phyloP scores from a whole-genome alignment of 345 rosid genomes.

The Moricandia arvensis region DNA sequence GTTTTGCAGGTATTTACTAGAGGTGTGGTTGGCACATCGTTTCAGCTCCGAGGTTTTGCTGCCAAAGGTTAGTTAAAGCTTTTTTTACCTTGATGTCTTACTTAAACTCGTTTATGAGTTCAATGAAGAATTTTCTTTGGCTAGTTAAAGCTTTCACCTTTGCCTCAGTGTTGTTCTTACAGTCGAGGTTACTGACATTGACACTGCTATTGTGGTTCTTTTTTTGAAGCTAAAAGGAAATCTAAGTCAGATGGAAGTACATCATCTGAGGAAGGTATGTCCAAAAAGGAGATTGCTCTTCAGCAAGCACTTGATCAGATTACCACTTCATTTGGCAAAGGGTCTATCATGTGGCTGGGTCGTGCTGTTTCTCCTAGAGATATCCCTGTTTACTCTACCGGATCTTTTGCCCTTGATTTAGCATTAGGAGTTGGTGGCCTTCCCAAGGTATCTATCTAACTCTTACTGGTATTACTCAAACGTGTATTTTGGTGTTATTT shows the following conservation, averaged over 20 bases:
- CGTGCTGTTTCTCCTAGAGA: conserved; percentile 59
- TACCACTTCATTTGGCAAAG: conserved; percentile 77
- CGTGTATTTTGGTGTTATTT: too few species aligned
- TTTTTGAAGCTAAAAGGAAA: conserved; percentile 58
- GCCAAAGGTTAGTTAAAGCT: conserved; percentile 55
- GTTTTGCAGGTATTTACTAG: conserved; percentile 47
- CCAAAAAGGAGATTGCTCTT: conserved; percentile 81
- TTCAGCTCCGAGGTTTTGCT: conserved; percentile 53
- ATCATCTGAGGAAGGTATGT: conserved; percentile 64
- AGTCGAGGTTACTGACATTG: neutral
- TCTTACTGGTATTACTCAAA: neutral
- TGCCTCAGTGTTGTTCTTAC: too few species aligned
- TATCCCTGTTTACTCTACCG: conserved; percentile 84
- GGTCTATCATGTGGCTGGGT: conserved; percentile 93
- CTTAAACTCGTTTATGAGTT: neutral
- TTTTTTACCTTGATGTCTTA: neutral
- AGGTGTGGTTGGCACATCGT: conserved; percentile 47
- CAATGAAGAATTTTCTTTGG: neutral
- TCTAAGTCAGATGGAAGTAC: conserved; percentile 74
- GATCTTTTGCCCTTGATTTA: conserved; percentile 81
- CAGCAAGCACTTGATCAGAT: conserved; percentile 91
- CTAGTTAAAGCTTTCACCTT: neutral
- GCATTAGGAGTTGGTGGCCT: conserved; percentile 93
- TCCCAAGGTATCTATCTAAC: conserved; percentile 64
- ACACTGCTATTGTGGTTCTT: neutral